A percentile compares a stretch with the other conserved stretches of the same genome.
These are phyloP conservation scores for Brassica nigra DNA, from an alignment of 345 rosid genomes.

Conservation along the genomic window DNA sequence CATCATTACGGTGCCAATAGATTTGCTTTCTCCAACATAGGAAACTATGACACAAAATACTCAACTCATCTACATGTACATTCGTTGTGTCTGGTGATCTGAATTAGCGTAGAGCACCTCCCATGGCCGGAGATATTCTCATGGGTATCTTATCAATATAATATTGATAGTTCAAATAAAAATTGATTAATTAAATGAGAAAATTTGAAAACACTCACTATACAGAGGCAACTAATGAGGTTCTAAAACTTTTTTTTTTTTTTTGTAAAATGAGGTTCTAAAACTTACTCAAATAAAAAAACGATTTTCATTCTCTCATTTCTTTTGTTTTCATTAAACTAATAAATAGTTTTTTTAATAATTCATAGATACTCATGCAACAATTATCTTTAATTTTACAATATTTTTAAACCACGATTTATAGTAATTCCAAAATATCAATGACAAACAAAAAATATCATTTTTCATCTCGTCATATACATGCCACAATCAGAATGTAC, in stretches of 20 bases:
- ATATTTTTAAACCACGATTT: neutral
- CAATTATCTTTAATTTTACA: neutral
- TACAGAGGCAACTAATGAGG: neutral
- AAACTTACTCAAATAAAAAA: neutral
- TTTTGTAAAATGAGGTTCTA: neutral
- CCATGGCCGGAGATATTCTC: neutral
- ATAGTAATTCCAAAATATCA: no score
- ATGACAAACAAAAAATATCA: neutral
- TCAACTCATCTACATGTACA: neutral
- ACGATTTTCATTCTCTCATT: neutral
- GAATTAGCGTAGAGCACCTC: neutral
- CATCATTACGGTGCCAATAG: neutral
- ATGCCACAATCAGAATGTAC: no score
- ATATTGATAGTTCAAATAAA: neutral
- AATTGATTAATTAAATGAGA: neutral
- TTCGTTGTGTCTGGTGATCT: neutral
- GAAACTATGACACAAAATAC: neutral
- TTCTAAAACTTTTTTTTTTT: neutral
- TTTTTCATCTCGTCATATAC: neutral
- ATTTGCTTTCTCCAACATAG: neutral
- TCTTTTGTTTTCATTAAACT: neutral
- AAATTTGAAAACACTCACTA: neutral
- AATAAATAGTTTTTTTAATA: no score
- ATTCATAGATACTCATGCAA: neutral
- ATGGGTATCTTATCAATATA: neutral